Conservation (phyloP, 2,329 filamentous ascomycete species). For the Escovopsis sp. region DNA sequence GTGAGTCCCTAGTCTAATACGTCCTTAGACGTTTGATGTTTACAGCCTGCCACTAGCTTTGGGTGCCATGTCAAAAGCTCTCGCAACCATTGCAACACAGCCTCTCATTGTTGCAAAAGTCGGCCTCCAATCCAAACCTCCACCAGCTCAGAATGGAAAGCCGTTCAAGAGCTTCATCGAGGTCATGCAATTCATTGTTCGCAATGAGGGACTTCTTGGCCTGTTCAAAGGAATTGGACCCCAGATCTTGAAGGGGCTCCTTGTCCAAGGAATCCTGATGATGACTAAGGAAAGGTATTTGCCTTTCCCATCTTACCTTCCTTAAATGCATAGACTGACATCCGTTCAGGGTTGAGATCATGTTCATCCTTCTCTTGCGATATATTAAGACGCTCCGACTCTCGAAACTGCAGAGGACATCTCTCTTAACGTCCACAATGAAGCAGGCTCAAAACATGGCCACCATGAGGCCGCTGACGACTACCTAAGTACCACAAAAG, state of each 20-base stretch:
- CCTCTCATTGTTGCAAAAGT: slow-evolving; percentile 97
- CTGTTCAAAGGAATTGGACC: slow-evolving; percentile 95
- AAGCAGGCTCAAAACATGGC: slow-evolving; percentile 28
- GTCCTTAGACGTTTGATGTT: background rate
- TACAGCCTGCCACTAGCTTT: slow-evolving; percentile 43
- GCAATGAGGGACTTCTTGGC: slow-evolving; percentile 70
- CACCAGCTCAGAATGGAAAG: slow-evolving; percentile 68
- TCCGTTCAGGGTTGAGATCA: slow-evolving; percentile 57
- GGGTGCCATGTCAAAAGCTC: slow-evolving; percentile 79
- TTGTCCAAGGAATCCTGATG: slow-evolving; percentile 95
- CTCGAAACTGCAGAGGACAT: slow-evolving; percentile 53
- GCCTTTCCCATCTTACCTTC: background rate
- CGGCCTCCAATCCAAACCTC: slow-evolving; percentile 84
- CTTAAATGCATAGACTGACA: slow-evolving; percentile 6
- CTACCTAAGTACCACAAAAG: slow-evolving; percentile 1
- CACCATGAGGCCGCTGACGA: slow-evolving; percentile 13
- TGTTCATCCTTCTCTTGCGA: slow-evolving; percentile 75
- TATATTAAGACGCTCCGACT: slow-evolving; percentile 60
- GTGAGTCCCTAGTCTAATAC: slow-evolving; percentile 39
- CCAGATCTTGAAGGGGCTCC: slow-evolving; percentile 79
- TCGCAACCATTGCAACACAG: slow-evolving; percentile 86
- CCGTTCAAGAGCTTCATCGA: slow-evolving; percentile 88
- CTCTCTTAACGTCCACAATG: slow-evolving; percentile 42
- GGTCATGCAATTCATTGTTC: slow-evolving; percentile 86
- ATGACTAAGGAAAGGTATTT: slow-evolving; percentile 92